Evolutionary conservation across 495 filamentous ascomycete species (phyloP), one percentile per base, ranked within the genome.

Genomic region (Penicillium fimorum): DNA sequence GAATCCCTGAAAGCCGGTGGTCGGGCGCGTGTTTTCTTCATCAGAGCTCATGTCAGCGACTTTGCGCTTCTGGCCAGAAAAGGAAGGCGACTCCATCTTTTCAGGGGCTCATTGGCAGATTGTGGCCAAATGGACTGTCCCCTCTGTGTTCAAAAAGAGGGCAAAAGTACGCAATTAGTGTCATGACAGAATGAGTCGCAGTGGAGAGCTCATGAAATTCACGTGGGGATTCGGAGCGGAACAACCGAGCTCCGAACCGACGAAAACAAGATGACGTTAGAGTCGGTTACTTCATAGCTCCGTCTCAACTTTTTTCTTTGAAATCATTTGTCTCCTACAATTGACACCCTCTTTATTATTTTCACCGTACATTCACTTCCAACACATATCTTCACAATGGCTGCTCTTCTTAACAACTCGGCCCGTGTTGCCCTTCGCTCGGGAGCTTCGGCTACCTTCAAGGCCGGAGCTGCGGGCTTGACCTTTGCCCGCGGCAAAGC

Each of bases 401-500:
- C 81, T 65, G 68, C 79, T 48, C 74, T 87, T 56, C 66, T 87
- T 61, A 78, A 78, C 58, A 74, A 68, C 51, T 76, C 76, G 42
- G 64, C 80, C 64, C 82, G 85, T 62, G 61, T 77, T 57, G 81
- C 81, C 46, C 71, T 85, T 47, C 81, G 85, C 50, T 72, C 75
- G 53, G 74, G 72, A 70, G 71, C 78, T 66, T 75, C 80, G 64
- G 69, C 76, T 61, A 67, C 75, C 68, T 68, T 71, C 56, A 76
- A 70, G 57, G 70, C 84, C 65, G 82, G 82, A 57, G 70, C 86
- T 65, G 82, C 83, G 53, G 84, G 82, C 71, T 86, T 86, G 62
- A 85, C 84, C 70, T 92, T 95, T 68, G 77, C 83, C 62, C 83
- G 90, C 61, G 85, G 86, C 71, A 97, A 97, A 79, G 93, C 90